These are phyloP conservation scores for Colletotrichum viniferum DNA, from an alignment of 2,329 filamentous ascomycete species.

Conservation along the genomic window DNA sequence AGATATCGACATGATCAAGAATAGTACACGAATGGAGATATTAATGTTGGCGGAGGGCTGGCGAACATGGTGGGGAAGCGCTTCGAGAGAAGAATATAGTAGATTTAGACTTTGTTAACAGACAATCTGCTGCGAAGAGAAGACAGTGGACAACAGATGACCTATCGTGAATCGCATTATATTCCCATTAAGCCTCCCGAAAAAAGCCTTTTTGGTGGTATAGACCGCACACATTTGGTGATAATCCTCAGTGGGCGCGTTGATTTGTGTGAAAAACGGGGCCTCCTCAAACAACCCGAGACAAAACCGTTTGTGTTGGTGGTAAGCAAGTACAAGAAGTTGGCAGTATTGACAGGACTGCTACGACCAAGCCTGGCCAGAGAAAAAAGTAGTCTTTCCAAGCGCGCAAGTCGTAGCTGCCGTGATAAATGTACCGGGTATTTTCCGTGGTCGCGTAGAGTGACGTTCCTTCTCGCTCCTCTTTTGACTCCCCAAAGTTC, in stretches of 20 bases:
- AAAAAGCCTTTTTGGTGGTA: conserved; percentile 7
- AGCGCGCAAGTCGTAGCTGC: conserved; percentile 34
- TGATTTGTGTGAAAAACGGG: background rate
- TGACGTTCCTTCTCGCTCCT: conserved; percentile 25
- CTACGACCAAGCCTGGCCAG: conserved; percentile 30
- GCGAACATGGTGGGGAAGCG: background rate
- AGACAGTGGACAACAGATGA: conserved; percentile 1
- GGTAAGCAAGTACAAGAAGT: conserved; percentile 49
- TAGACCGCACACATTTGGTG: conserved; percentile 21
- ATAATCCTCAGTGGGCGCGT: conserved; percentile 34
- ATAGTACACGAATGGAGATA: background rate
- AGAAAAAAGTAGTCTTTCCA: conserved; percentile 31
- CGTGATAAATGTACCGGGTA: conserved; percentile 29
- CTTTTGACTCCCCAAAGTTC: conserved; percentile 30
- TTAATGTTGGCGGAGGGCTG: background rate
- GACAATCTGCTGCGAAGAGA: background rate
- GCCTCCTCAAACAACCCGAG: conserved; percentile 7
- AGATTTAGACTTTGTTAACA: conserved; percentile 3
- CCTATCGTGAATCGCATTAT: conserved; percentile 26
- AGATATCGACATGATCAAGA: background rate
- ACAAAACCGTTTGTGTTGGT: conserved; percentile 28
- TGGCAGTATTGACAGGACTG: conserved; percentile 32
- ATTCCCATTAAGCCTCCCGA: conserved; percentile 10
- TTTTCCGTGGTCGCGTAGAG: conserved; percentile 36
- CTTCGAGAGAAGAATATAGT: conserved; percentile 33